Conservation (phyloP, 75 land plant genomes). For the Picea glauca region DNA sequence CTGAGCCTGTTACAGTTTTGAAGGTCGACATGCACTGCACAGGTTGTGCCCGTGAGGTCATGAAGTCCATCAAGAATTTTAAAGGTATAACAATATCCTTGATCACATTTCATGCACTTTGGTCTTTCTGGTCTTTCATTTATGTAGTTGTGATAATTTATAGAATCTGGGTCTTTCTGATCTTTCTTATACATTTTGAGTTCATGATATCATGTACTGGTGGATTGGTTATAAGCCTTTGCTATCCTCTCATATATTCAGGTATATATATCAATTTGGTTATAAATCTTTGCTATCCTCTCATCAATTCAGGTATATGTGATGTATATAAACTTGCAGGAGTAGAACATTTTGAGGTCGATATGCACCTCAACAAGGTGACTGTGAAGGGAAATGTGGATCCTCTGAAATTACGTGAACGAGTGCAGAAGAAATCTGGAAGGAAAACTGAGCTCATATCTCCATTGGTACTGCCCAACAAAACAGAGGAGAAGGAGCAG, state of each 20-base stretch:
- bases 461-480: slow-evolving; percentile 15
- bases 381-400: slow-evolving; percentile 52
- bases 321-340: background rate
- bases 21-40: slow-evolving; percentile 68
- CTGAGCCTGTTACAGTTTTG: slow-evolving; percentile 43
- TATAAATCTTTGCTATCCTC: too few species aligned
- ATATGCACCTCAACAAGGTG: slow-evolving; percentile 18
- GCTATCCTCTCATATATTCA: too few species aligned
- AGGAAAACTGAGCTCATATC: slow-evolving; percentile 36
- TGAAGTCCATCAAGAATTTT: slow-evolving; percentile 30
- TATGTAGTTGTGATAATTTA: too few species aligned
- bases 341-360: background rate
- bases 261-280: too few species aligned
- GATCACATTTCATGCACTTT: too few species aligned
- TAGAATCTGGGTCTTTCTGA: too few species aligned
- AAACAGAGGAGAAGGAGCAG: slow-evolving; percentile 18
- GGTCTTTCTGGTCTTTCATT: too few species aligned
- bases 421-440: slow-evolving; percentile 37
- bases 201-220: too few species aligned
- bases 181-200: too few species aligned
- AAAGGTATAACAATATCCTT: slow-evolving; percentile 24
- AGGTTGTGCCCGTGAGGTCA: slow-evolving; percentile 52
- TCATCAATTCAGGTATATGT: too few species aligned
- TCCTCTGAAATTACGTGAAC: slow-evolving; percentile 37
- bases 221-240: too few species aligned